Percentiles rank a stretch among this genome's conserved stretches.
phyloP scores from a whole-genome alignment of 805 yeast species.

The Tetrapisispora phaffii region DNA sequence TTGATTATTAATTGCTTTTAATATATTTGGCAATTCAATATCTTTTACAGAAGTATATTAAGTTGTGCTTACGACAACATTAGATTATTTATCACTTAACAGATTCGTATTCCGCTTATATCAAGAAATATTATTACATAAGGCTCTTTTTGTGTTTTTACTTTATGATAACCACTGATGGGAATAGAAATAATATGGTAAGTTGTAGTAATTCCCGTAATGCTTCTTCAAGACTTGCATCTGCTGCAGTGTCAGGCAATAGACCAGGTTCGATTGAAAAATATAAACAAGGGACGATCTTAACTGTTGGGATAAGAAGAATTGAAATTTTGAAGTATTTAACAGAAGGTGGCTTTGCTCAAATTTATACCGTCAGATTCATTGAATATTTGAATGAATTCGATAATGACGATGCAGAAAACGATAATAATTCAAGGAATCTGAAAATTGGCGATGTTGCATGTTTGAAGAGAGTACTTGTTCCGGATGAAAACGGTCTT shows the following conservation, averaged over 20 bases:
- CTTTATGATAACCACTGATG: background rate
- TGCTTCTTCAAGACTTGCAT: background rate
- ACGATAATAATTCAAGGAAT: background rate
- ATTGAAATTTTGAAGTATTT: constrained; percentile 47
- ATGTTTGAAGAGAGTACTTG: constrained; percentile 66
- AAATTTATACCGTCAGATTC: constrained; percentile 57
- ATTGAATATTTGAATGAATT: constrained; percentile 22
- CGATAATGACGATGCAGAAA: constrained; percentile 10
- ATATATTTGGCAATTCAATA: too few relatives aligned
- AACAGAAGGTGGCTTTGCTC: constrained; percentile 76
- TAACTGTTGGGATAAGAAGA: constrained; percentile 54
- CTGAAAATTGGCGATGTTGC: constrained; percentile 41
- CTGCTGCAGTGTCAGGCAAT: background rate
- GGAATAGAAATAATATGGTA: background rate
- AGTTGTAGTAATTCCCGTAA: constrained; percentile 1
- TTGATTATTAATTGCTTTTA: too few relatives aligned
- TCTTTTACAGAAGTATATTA: too few relatives aligned
- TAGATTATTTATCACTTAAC: too few relatives aligned
- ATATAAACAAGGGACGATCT: constrained; percentile 36
- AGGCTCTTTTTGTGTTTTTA: too few relatives aligned
- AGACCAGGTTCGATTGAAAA: constrained; percentile 1
- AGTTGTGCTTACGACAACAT: too few relatives aligned
- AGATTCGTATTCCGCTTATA: too few relatives aligned
- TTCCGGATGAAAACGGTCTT: constrained; percentile 61
- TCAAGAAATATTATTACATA: too few relatives aligned